These are phyloP conservation scores for Lactarius vividus DNA, from an alignment of 768 basidiomycete genomes.

Conservation along the genomic window DNA sequence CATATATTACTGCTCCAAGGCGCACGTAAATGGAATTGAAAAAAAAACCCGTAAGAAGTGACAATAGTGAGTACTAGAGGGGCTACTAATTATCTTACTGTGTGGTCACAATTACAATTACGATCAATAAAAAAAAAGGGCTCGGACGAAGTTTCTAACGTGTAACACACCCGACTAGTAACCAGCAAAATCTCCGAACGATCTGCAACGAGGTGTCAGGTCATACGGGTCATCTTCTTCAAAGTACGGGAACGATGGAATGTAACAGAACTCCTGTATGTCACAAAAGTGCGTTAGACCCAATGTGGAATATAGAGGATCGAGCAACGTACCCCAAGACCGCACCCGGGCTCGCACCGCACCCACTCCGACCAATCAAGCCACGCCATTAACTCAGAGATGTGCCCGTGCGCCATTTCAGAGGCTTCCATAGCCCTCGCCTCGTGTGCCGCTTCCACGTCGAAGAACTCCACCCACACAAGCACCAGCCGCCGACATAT, in stretches of 20 bases:
- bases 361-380: conserved; percentile 30
- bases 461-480: conserved; percentile 27
- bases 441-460: conserved; percentile 20
- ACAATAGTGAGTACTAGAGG: too few relatives aligned
- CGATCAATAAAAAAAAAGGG: too few relatives aligned
- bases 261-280: conserved; percentile 24
- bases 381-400: conserved; percentile 27
- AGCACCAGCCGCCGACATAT: conserved; percentile 26
- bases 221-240: conserved; percentile 12
- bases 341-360: conserved; percentile 24
- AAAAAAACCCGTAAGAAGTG: too few relatives aligned
- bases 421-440: background rate
- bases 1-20: too few relatives aligned
- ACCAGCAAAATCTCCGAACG: background rate
- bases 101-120: too few relatives aligned
- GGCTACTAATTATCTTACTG: too few relatives aligned
- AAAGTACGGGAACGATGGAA: conserved; percentile 28
- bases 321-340: conserved; percentile 23
- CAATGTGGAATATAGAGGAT: background rate
- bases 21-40: too few relatives aligned
- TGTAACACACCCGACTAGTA: background rate
- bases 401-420: conserved; percentile 2
- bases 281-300: background rate
- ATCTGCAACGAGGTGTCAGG: conserved; percentile 22
- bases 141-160: background rate